phyloP scores from a whole-genome alignment of 2,329 filamentous ascomycete genomes.

The Cytospora paraplurivora region DNA sequence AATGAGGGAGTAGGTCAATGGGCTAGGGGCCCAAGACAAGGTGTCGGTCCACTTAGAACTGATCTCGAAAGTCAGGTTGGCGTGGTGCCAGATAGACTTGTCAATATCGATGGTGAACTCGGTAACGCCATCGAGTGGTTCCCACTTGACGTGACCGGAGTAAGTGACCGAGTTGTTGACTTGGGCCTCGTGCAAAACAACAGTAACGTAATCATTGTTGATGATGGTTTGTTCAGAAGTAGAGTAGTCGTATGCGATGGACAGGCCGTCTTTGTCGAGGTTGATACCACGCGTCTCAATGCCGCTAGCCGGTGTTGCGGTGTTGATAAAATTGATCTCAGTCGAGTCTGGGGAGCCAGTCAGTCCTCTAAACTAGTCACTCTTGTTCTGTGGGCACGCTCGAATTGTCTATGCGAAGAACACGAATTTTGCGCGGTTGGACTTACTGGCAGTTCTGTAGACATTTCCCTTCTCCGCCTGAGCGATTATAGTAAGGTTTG shows the following conservation, averaged over 20 bases:
- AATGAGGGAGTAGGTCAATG: conserved; percentile 30
- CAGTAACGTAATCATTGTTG: conserved; percentile 29
- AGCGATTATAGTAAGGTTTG: conserved; percentile 30
- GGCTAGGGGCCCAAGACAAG: conserved; percentile 25
- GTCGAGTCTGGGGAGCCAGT: conserved; percentile 18
- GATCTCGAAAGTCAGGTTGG: conserved; percentile 30
- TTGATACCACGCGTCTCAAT: conserved; percentile 31
- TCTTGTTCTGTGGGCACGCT: background rate
- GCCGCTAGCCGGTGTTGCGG: conserved; percentile 23
- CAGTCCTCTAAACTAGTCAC: background rate
- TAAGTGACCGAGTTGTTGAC: conserved; percentile 32
- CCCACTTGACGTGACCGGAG: conserved; percentile 32
- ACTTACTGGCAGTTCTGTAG: conserved; percentile 32
- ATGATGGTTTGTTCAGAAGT: conserved; percentile 29
- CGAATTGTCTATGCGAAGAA: background rate
- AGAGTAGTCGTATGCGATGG: conserved; percentile 31
- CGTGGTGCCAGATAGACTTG: conserved; percentile 30
- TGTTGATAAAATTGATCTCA: conserved; percentile 31
- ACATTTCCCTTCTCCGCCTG: conserved; percentile 33
- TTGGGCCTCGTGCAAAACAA: conserved; percentile 32
- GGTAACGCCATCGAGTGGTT: conserved; percentile 30
- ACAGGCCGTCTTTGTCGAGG: conserved; percentile 30
- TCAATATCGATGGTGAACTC: conserved; percentile 33
- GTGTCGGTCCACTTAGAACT: conserved; percentile 29
- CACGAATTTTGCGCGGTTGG: too few species aligned